Conservation (phyloP, 495 filamentous ascomycete genomes). For the Aspergillus heteromorphus region DNA sequence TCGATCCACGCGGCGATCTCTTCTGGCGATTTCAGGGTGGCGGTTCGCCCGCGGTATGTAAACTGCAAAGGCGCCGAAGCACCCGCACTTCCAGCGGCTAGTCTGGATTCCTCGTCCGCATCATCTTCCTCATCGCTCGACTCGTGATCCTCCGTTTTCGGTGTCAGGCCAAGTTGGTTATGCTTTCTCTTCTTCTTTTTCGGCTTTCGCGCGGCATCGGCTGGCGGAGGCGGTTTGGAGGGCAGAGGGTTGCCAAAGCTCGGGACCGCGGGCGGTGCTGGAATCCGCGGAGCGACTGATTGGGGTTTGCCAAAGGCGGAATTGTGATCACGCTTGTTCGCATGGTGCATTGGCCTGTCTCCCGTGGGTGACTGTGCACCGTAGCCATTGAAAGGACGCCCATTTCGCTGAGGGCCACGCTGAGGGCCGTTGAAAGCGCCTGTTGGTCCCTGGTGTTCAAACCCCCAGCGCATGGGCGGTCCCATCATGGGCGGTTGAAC, state of each 20-base stretch:
- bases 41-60: constrained; percentile 36
- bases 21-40: constrained; percentile 47
- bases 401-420: constrained; percentile 27
- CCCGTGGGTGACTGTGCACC: constrained; percentile 30
- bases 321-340: constrained; percentile 36
- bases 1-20: constrained; percentile 77
- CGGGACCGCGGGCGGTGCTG: constrained; percentile 53
- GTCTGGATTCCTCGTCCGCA: constrained; percentile 58
- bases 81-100: constrained; percentile 28
- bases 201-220: constrained; percentile 32
- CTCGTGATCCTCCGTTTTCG: constrained; percentile 65
- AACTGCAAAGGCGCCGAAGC: constrained; percentile 36
- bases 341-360: constrained; percentile 33
- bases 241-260: constrained; percentile 57
- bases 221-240: constrained; percentile 55
- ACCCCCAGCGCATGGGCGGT: constrained; percentile 53
- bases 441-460: constrained; percentile 35
- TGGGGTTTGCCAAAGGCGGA: constrained; percentile 41
- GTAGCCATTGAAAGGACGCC: constrained; percentile 42
- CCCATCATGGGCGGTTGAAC: constrained; percentile 50
- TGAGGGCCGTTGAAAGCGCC: constrained; percentile 18
- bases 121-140: constrained; percentile 69
- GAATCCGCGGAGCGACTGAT: constrained; percentile 32
- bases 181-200: constrained; percentile 76
- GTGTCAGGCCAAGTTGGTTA: constrained; percentile 76